Evolutionary conservation across 192 early-diverging fungal species (phyloP).

Genomic region (Umbelopsis vinacea): DNA sequence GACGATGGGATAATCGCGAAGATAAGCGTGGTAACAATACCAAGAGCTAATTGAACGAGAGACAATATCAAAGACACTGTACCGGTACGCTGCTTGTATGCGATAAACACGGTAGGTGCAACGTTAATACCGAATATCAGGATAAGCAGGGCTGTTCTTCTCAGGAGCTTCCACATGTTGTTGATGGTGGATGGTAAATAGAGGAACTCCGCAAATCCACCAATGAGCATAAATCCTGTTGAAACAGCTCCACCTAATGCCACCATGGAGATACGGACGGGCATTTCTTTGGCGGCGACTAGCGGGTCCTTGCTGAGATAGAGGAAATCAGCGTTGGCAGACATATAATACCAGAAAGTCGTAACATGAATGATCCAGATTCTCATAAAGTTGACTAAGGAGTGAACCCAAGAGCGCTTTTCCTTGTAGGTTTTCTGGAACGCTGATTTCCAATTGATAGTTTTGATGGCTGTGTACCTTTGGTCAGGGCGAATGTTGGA

Average conservation of each 20-base stretch:
- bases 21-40: conserved; percentile 58
- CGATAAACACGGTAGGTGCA: conserved; percentile 48
- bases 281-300: conserved; percentile 27
- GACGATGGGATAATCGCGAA: conserved; percentile 60
- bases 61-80: conserved; percentile 55
- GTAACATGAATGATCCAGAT: conserved; percentile 73
- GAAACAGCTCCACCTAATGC: conserved; percentile 61
- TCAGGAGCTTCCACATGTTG: conserved; percentile 39
- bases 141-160: conserved; percentile 48
- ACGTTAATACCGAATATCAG: conserved; percentile 56
- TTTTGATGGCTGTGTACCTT: conserved; percentile 54
- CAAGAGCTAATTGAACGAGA: conserved; percentile 63
- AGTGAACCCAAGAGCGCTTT: conserved; percentile 67
- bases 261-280: conserved; percentile 52
- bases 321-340: conserved; percentile 60
- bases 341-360: conserved; percentile 73
- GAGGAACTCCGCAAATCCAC: conserved; percentile 59
- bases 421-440: conserved; percentile 74
- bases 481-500: conserved; percentile 58
- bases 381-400: conserved; percentile 72
- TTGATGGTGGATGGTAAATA: conserved; percentile 54
- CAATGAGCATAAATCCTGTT: conserved; percentile 53
- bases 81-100: conserved; percentile 25
- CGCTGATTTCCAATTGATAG: conserved; percentile 62
- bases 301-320: conserved; percentile 35